phyloP scores from a whole-genome alignment of 352 stramenopile species.

The Lagenidium giganteum region DNA sequence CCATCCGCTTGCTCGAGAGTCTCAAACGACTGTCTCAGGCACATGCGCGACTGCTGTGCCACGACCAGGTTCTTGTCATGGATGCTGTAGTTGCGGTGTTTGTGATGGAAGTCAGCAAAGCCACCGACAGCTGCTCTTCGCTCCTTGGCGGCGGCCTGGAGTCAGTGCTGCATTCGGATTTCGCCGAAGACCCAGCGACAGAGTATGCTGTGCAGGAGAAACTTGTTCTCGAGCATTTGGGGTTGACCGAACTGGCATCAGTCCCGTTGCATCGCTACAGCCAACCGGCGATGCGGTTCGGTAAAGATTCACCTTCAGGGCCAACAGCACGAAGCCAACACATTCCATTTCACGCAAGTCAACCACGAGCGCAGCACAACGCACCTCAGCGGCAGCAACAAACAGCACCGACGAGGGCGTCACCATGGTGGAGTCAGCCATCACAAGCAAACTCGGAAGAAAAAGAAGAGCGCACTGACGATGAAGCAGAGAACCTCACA shows the following conservation, averaged over 20 bases:
- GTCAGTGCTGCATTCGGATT: constrained; percentile 55
- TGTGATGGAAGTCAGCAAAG: constrained; percentile 58
- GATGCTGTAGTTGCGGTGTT: constrained; percentile 67
- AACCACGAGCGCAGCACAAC: no score
- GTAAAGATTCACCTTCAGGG: no score
- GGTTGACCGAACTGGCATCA: constrained; percentile 36
- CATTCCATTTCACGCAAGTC: no score
- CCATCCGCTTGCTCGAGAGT: constrained; percentile 92
- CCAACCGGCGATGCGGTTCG: no score
- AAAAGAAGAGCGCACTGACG: no score
- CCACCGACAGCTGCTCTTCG: constrained; percentile 42
- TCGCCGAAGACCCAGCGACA: constrained; percentile 32
- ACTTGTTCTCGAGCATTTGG: constrained; percentile 46
- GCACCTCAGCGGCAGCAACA: no score
- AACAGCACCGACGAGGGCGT: no score
- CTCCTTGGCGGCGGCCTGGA: constrained; percentile 38
- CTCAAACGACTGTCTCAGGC: constrained; percentile 88
- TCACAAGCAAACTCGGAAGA: no score
- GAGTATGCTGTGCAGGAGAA: constrained; percentile 59
- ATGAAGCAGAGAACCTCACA: no score
- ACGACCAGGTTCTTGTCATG: constrained; percentile 44
- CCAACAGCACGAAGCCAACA: no score
- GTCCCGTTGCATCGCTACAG: no score
- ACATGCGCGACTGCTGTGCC: constrained; percentile 80
- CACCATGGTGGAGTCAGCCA: no score